These are phyloP conservation scores for Colletotrichum liaoningense DNA, from an alignment of 2,329 filamentous ascomycete genomes.

Conservation along the genomic window DNA sequence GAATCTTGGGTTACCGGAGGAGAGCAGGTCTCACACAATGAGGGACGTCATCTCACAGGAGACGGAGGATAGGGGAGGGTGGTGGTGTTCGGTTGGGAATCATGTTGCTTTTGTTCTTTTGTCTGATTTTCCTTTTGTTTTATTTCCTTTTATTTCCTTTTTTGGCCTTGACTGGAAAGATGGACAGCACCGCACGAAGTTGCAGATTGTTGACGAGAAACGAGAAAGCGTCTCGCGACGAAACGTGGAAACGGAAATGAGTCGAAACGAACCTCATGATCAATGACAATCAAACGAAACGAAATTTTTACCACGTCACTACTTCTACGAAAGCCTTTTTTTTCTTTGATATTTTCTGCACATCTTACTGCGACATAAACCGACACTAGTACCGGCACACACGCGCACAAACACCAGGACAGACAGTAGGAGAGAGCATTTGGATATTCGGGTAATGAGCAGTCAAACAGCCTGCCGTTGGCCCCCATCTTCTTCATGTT, in stretches of 20 bases:
- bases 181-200: not conserved
- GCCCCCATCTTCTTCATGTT: not conserved
- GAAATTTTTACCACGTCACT: conserved; percentile 9
- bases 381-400: not conserved
- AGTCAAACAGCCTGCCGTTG: not conserved
- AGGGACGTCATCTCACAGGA: conserved; percentile 23
- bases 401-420: not conserved
- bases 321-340: conserved; percentile 11
- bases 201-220: conserved; percentile 21
- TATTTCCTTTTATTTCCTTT: conserved; percentile 10
- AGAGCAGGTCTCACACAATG: conserved; percentile 35
- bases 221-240: conserved; percentile 28
- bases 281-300: conserved; percentile 15
- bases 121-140: conserved; percentile 35
- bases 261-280: conserved; percentile 33
- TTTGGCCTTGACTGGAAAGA: not conserved
- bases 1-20: conserved; percentile 6
- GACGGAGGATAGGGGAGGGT: not conserved
- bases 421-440: not conserved
- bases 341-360: not conserved
- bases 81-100: conserved; percentile 2
- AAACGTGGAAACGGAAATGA: conserved; percentile 29
- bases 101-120: conserved; percentile 38
- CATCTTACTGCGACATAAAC: not conserved
- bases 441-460: not conserved